Percentiles rank a stretch among this genome's conserved stretches.
phyloP scores from a whole-genome alignment of 495 filamentous ascomycete genomes.

The Podospora didyma region DNA sequence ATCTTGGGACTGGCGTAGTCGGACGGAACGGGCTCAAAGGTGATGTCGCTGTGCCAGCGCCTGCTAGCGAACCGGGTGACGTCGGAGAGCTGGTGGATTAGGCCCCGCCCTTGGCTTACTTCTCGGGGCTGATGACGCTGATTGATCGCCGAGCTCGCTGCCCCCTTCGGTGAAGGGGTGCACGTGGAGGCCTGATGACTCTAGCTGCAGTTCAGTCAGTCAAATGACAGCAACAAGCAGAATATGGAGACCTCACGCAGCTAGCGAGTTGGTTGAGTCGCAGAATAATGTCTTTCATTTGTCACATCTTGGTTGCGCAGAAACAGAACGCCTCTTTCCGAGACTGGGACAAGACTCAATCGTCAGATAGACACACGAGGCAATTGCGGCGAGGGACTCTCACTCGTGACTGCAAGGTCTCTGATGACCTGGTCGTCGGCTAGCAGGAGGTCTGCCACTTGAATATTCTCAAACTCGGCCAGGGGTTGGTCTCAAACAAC shows the following conservation, averaged over 20 bases:
- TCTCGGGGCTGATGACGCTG: constrained; percentile 41
- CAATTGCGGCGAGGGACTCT: too few species aligned
- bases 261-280: constrained; percentile 47
- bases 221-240: neutral
- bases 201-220: constrained; percentile 8
- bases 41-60: constrained; percentile 47
- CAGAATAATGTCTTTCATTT: constrained; percentile 20
- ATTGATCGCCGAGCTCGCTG: constrained; percentile 40
- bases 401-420: constrained; percentile 19
- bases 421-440: constrained; percentile 10
- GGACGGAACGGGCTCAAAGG: constrained; percentile 72
- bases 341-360: too few species aligned
- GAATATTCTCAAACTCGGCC: constrained; percentile 62
- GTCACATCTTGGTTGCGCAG: constrained; percentile 65
- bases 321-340: constrained; percentile 68
- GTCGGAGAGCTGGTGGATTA: constrained; percentile 21
- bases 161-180: constrained; percentile 21
- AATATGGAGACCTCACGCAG: constrained; percentile 41
- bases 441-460: constrained; percentile 53
- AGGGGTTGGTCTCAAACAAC: too few species aligned
- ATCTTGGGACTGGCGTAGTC: constrained; percentile 71
- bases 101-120: constrained; percentile 42
- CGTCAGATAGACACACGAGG: too few species aligned
- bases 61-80: constrained; percentile 46
- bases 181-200: constrained; percentile 17